Conservation (phyloP, 352 stramenopile species). For the Globisporangium lucens region DNA sequence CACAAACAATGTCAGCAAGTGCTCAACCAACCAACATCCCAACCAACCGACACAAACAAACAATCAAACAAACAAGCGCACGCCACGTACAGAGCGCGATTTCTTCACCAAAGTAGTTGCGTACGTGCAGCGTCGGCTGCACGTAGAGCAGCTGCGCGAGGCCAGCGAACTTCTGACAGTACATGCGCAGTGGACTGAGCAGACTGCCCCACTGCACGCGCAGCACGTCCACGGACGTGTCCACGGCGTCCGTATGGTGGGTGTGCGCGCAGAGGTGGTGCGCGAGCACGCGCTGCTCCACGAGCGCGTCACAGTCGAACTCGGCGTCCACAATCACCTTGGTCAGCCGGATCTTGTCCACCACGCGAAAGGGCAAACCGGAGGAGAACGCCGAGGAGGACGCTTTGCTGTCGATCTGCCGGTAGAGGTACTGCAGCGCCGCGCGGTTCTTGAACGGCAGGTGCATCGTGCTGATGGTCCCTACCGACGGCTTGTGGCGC, state of each 20-base stretch:
- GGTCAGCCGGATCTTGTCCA: slow-evolving; percentile 76
- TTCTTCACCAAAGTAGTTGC: slow-evolving; percentile 83
- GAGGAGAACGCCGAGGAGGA: slow-evolving; percentile 19
- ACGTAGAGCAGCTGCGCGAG: slow-evolving; percentile 25
- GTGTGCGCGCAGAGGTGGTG: slow-evolving; percentile 64
- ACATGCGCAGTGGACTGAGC: slow-evolving; percentile 25
- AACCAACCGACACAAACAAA: not conserved
- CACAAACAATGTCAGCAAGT: slow-evolving; percentile 4
- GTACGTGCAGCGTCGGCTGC: slow-evolving; percentile 53
- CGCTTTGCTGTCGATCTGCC: slow-evolving; percentile 45
- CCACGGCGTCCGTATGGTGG: slow-evolving; percentile 50
- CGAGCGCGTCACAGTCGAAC: slow-evolving; percentile 70
- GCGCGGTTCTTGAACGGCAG: slow-evolving; percentile 48
- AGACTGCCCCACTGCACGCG: slow-evolving; percentile 47
- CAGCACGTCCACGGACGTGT: slow-evolving; percentile 66
- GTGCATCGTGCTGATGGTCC: slow-evolving; percentile 17
- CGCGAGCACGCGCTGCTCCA: slow-evolving; percentile 39
- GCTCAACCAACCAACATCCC: not conserved
- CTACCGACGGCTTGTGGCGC: not conserved
- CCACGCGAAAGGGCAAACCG: slow-evolving; percentile 58
- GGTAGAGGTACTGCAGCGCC: slow-evolving; percentile 66
- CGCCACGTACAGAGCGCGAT: slow-evolving; percentile 64
- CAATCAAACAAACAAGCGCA: slow-evolving; percentile 1
- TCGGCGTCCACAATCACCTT: slow-evolving; percentile 67
- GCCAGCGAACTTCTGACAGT: slow-evolving; percentile 13